phyloP scores from a whole-genome alignment of 2,329 filamentous ascomycete genomes.

The Pseudocercospora cruenta region DNA sequence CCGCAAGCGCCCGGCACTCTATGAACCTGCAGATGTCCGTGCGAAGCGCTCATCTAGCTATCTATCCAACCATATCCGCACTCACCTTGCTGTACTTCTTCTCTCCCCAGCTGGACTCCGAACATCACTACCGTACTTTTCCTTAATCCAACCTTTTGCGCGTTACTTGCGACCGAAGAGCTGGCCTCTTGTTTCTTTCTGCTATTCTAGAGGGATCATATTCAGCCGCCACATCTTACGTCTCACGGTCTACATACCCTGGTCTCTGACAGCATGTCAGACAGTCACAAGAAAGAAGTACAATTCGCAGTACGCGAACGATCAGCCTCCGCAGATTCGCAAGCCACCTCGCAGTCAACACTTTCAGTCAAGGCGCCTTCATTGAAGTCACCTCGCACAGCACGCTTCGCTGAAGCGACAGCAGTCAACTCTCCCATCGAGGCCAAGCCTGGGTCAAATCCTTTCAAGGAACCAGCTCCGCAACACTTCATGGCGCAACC shows the following conservation, averaged over 20 bases:
- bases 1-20: conserved; percentile 26
- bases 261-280: conserved; percentile 48
- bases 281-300: conserved; percentile 50
- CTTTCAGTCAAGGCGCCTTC: conserved; percentile 34
- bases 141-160: conserved; percentile 25
- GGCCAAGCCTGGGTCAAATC: conserved; percentile 51
- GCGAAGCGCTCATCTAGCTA: conserved; percentile 28
- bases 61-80: conserved; percentile 10
- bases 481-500: conserved; percentile 63
- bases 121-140: conserved; percentile 21
- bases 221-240: conserved; percentile 17
- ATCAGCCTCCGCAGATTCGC: conserved; percentile 38
- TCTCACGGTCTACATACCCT: conserved; percentile 6
- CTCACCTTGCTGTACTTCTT: conserved; percentile 14
- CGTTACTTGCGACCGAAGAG: conserved; percentile 32
- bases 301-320: conserved; percentile 45
- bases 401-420: conserved; percentile 80
- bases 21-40: conserved; percentile 25
- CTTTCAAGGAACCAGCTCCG: conserved; percentile 63
- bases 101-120: conserved; percentile 29
- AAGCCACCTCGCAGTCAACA: conserved; percentile 30
- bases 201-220: conserved; percentile 25
- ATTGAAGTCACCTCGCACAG: conserved; percentile 63
- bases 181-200: conserved; percentile 38
- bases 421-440: conserved; percentile 78